These are phyloP conservation scores for Russula brevipes DNA, from an alignment of 768 basidiomycete genomes.

Conservation along the genomic window DNA sequence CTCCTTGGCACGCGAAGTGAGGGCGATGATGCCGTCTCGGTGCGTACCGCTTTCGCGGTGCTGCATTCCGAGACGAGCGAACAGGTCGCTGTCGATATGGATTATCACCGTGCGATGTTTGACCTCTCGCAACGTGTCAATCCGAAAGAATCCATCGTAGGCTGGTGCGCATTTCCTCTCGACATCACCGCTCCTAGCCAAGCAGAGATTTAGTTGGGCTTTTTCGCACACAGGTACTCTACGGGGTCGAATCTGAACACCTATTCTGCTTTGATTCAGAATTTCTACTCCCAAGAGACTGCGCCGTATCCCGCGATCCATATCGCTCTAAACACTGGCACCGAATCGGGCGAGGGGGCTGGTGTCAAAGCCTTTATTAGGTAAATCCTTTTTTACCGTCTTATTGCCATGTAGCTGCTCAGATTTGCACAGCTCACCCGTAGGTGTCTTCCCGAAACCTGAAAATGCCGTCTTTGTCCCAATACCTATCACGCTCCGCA, in stretches of 20 bases:
- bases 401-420: not conserved
- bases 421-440: conserved; percentile 56
- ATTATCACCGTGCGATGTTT: conserved; percentile 90
- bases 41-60: conserved; percentile 84
- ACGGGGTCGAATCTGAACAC: conserved; percentile 88
- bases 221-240: conserved; percentile 86
- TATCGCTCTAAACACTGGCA: conserved; percentile 82
- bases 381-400: conserved; percentile 34
- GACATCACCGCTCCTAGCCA: conserved; percentile 24
- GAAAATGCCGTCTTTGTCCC: conserved; percentile 96
- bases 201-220: conserved; percentile 82
- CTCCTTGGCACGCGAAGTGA: conserved; percentile 78
- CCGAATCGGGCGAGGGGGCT: conserved; percentile 53
- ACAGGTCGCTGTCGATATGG: conserved; percentile 94
- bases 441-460: conserved; percentile 83
- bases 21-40: conserved; percentile 50
- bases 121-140: conserved; percentile 83
- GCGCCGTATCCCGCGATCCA: conserved; percentile 85
- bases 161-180: conserved; percentile 62
- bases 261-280: conserved; percentile 95
- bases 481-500: conserved; percentile 80
- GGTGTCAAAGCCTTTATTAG: conserved; percentile 86
- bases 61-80: conserved; percentile 89
- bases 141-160: conserved; percentile 86
- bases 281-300: conserved; percentile 94